Conservation (phyloP, 164 flowering plant species). For the Liquidambar formosana region DNA sequence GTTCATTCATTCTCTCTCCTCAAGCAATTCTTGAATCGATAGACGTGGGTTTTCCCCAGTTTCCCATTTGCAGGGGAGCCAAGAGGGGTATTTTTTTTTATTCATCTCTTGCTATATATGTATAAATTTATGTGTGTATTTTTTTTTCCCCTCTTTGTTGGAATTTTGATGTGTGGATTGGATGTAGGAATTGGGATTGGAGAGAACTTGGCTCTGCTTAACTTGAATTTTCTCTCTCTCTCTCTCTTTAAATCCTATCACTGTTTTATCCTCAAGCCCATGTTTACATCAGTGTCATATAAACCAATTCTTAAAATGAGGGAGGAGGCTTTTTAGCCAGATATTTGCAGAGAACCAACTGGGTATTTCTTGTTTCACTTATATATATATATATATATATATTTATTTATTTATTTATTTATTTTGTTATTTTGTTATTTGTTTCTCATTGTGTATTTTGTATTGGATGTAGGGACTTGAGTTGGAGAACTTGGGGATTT, state of each 20-base stretch:
- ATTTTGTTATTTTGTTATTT: too few relatives aligned
- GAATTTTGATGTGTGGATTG: neutral
- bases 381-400: too few relatives aligned
- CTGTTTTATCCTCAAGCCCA: neutral
- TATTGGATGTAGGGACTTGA: conserved; percentile 20
- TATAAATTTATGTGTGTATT: neutral
- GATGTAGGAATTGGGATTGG: conserved; percentile 5
- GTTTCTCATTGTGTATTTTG: conserved; percentile 1
- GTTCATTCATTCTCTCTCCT: too few relatives aligned
- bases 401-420: too few relatives aligned
- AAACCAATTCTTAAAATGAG: neutral
- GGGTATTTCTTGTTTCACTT: conserved; percentile 6
- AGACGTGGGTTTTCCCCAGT: too few relatives aligned
- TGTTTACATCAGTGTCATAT: neutral
- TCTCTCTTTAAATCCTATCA: neutral
- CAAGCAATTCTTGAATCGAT: too few relatives aligned
- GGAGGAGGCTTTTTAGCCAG: conserved; percentile 14
- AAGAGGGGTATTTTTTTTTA: neutral
- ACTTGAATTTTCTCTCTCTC: neutral
- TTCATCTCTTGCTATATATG: neutral
- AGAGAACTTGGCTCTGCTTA: neutral
- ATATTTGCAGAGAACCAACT: conserved; percentile 25
- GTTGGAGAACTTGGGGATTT: conserved; percentile 10
- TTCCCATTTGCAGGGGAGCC: neutral
- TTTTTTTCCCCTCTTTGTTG: neutral